phyloP scores from a whole-genome alignment of 2,329 filamentous ascomycete species.

The Emergomyces africanus region DNA sequence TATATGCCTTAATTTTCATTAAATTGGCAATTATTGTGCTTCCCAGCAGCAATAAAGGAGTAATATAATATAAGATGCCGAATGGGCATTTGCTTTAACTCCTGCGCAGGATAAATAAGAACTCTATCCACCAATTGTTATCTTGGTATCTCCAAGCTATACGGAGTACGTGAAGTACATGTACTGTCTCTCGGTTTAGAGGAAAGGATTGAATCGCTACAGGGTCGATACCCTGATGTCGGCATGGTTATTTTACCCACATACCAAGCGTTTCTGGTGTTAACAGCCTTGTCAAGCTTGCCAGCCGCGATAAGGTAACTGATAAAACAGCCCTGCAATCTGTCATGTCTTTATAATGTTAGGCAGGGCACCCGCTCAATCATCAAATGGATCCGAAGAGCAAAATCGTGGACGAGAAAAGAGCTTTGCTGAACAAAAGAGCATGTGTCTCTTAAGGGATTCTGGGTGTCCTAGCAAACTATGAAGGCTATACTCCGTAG shows the following conservation, averaged over 20 bases:
- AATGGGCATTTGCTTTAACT: neutral
- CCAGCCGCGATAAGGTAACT: neutral
- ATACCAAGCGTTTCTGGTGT: neutral
- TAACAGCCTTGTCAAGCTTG: neutral
- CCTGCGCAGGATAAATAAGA: neutral
- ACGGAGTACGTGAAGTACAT: too few relatives aligned
- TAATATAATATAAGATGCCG: neutral
- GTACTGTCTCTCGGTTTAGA: neutral
- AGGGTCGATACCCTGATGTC: neutral
- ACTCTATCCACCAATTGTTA: neutral
- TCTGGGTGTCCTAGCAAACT: too few relatives aligned
- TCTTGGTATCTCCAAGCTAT: neutral
- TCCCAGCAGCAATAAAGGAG: neutral
- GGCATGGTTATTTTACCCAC: neutral
- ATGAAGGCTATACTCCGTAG: too few relatives aligned
- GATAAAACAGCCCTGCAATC: neutral
- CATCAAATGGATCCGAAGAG: neutral
- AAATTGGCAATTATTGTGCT: neutral
- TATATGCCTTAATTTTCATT: neutral
- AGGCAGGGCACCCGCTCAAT: neutral
- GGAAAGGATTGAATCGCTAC: neutral
- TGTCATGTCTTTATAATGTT: neutral
- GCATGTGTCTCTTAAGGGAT: neutral
- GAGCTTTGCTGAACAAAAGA: neutral
- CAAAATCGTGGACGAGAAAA: neutral